Evolutionary conservation across 2,329 filamentous ascomycete species (phyloP).

Genomic region (Nemania bipapillata): DNA sequence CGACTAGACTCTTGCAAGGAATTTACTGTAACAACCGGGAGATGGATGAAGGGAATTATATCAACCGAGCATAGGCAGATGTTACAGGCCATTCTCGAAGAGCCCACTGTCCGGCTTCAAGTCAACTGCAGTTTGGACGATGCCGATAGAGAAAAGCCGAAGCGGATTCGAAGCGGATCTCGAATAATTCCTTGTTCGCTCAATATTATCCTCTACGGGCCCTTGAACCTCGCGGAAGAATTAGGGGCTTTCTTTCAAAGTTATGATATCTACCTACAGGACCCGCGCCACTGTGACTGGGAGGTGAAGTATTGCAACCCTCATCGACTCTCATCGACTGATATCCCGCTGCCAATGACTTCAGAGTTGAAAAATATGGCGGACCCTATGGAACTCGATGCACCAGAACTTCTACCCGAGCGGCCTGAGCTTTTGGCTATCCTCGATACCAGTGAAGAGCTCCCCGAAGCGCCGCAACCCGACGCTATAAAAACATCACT

Average conservation of each 20-base stretch:
- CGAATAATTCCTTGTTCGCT: slow-evolving; percentile 43
- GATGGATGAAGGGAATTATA: slow-evolving; percentile 1
- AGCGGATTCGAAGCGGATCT: slow-evolving; percentile 8
- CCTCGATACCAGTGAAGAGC: slow-evolving; percentile 15
- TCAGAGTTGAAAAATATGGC: slow-evolving; percentile 4
- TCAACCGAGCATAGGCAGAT: slow-evolving; percentile 8
- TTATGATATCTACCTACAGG: slow-evolving; percentile 52
- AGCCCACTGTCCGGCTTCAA: slow-evolving; percentile 1
- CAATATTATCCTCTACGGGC: slow-evolving; percentile 51
- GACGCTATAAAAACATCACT: slow-evolving; percentile 20
- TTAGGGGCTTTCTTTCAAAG: slow-evolving; percentile 50
- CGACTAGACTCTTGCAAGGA: neutral
- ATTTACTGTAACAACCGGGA: neutral
- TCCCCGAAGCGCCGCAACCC: slow-evolving; percentile 9
- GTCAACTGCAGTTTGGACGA: slow-evolving; percentile 12
- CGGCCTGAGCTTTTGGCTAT: slow-evolving; percentile 17
- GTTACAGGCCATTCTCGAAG: slow-evolving; percentile 16
- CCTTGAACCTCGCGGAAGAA: slow-evolving; percentile 44
- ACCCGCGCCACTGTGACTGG: slow-evolving; percentile 47
- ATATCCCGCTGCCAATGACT: slow-evolving; percentile 18
- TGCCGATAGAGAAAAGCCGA: slow-evolving; percentile 3
- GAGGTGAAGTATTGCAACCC: slow-evolving; percentile 53
- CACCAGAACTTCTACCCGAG: slow-evolving; percentile 17
- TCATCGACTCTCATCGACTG: slow-evolving; percentile 51
- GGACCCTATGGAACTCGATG: neutral